These are phyloP conservation scores for Erodium maritimum DNA, from an alignment of 345 rosid genomes.

Conservation along the genomic window DNA sequence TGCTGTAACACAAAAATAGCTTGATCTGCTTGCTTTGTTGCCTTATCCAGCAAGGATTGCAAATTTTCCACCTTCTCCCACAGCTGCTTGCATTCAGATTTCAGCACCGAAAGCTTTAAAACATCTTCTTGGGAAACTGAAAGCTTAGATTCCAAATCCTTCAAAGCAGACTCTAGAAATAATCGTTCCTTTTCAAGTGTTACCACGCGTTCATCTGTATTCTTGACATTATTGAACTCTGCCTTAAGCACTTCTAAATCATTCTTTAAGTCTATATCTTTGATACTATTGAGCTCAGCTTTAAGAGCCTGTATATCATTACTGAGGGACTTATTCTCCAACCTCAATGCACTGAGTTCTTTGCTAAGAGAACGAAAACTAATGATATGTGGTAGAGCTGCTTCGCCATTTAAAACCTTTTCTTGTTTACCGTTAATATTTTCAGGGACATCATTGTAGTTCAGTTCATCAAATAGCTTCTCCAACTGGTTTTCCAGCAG, in stretches of 20 bases:
- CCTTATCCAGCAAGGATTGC: conserved; percentile 52
- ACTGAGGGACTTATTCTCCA: conserved; percentile 55
- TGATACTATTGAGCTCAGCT: background rate
- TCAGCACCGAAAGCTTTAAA: conserved; percentile 50
- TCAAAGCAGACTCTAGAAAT: conserved; percentile 49
- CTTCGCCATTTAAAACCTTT: background rate
- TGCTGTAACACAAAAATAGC: conserved; percentile 63
- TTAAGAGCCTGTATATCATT: conserved; percentile 13
- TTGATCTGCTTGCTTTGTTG: conserved; percentile 79
- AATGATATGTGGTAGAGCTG: conserved; percentile 7
- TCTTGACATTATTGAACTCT: conserved; percentile 37
- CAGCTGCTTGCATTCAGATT: conserved; percentile 58
- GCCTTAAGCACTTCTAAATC: conserved; percentile 48
- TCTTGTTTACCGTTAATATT: background rate
- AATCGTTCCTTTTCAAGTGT: conserved; percentile 56
- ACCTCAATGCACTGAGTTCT: conserved; percentile 52
- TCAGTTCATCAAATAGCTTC: conserved; percentile 47
- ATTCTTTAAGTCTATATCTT: background rate
- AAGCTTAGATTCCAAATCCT: conserved; percentile 62
- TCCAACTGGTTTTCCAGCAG: conserved; percentile 57
- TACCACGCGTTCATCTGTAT: conserved; percentile 51
- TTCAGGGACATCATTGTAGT: conserved; percentile 20
- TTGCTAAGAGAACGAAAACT: conserved; percentile 35
- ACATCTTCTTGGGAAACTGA: conserved; percentile 60
- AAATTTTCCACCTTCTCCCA: conserved; percentile 62